Evolutionary conservation across 2,329 filamentous ascomycete species (phyloP).

Genomic region (Pestalotiopsis sp.): DNA sequence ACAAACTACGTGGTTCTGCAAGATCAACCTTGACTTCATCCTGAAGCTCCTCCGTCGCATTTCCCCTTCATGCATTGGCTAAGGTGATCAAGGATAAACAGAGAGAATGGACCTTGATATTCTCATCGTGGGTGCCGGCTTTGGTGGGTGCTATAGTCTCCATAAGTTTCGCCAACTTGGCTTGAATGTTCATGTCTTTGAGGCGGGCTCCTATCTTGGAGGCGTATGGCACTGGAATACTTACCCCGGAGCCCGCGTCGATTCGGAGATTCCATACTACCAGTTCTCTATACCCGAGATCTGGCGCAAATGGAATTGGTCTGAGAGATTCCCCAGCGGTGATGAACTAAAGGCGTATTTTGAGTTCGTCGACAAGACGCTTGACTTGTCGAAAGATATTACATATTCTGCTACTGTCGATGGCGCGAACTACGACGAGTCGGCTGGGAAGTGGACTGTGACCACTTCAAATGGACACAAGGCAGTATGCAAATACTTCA

Average conservation of each 20-base stretch:
- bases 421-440: not conserved
- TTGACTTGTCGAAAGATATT: constrained; percentile 3
- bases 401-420: constrained; percentile 3
- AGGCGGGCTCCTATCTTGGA: not conserved
- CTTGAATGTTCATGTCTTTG: not conserved
- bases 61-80: not conserved
- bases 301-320: constrained; percentile 5
- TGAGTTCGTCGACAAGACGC: not conserved
- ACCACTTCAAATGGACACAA: not conserved
- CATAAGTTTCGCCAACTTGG: not conserved
- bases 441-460: not conserved
- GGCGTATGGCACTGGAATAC: constrained; percentile 1
- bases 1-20: too few relatives aligned
- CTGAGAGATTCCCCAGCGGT: not conserved
- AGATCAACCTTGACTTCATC: too few relatives aligned
- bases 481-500: not conserved
- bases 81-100: not conserved
- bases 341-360: not conserved
- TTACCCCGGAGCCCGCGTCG: constrained; percentile 1
- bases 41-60: too few relatives aligned
- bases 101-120: not conserved
- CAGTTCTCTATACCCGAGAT: constrained; percentile 2
- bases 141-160: constrained; percentile 5
- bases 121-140: not conserved
- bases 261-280: constrained; percentile 2